Evolutionary conservation across 768 basidiomycete genomes (phyloP).

Genomic region (Leccinum sublutescens): DNA sequence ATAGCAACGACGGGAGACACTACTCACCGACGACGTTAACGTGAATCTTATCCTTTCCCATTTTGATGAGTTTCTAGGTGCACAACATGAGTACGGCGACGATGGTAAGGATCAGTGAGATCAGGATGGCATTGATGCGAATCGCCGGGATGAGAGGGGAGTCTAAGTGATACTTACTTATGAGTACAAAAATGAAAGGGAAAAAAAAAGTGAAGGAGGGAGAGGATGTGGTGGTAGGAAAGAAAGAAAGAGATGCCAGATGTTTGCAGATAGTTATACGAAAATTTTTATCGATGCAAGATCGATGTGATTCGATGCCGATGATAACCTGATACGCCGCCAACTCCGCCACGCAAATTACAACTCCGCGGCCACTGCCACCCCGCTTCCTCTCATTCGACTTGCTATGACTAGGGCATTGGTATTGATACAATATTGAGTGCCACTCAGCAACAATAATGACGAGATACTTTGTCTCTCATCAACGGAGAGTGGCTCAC

Average conservation of each 20-base stretch:
- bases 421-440: conserved; percentile 13
- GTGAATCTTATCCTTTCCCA: conserved; percentile 96
- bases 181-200: conserved; percentile 39
- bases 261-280: conserved; percentile 63
- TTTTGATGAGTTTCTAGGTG: conserved; percentile 58
- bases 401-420: background rate
- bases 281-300: conserved; percentile 65
- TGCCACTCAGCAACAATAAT: background rate
- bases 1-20: conserved; percentile 16
- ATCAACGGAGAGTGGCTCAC: conserved; percentile 5
- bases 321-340: conserved; percentile 47
- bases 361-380: conserved; percentile 10
- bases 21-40: conserved; percentile 94
- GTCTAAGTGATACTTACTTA: conserved; percentile 38
- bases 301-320: conserved; percentile 54
- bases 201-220: conserved; percentile 28
- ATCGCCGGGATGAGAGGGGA: conserved; percentile 16
- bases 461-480: conserved; percentile 8
- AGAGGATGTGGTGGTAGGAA: conserved; percentile 37
- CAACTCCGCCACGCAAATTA: conserved; percentile 37
- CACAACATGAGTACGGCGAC: conserved; percentile 12
- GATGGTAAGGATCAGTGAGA: conserved; percentile 28
- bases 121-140: conserved; percentile 19
- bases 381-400: background rate
- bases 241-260: conserved; percentile 34